These are phyloP conservation scores for Rostrohypoxylon terebratum DNA, from an alignment of 495 filamentous ascomycete species.

Conservation along the genomic window DNA sequence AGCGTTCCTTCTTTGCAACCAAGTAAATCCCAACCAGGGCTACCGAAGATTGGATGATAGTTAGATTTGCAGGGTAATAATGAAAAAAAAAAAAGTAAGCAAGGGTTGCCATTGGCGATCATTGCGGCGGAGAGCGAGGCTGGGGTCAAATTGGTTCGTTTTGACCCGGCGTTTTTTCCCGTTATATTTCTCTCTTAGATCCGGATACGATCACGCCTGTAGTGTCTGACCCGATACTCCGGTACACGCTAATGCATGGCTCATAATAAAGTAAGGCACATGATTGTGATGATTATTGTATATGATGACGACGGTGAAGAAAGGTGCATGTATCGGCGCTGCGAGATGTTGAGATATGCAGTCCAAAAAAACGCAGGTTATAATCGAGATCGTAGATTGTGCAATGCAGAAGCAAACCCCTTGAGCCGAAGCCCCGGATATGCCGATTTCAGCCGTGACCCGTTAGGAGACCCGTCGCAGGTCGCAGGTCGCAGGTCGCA, in stretches of 20 bases:
- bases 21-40: constrained; percentile 18
- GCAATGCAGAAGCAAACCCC: constrained; percentile 21
- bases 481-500: too few relatives aligned
- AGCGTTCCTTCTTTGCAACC: constrained; percentile 14
- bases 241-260: constrained; percentile 55
- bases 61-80: constrained; percentile 34
- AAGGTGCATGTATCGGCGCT: constrained; percentile 15
- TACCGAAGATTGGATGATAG: constrained; percentile 24
- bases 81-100: constrained; percentile 9
- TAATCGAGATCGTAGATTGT: constrained; percentile 33
- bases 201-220: constrained; percentile 46
- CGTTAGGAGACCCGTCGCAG: constrained; percentile 36
- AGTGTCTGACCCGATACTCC: constrained; percentile 53
- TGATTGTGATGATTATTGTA: constrained; percentile 30
- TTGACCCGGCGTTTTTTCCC: constrained; percentile 35
- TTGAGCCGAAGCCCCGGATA: constrained; percentile 37
- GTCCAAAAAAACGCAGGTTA: constrained; percentile 1
- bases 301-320: constrained; percentile 32
- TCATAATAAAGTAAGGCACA: constrained; percentile 51
- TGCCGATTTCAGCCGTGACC: constrained; percentile 40
- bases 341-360: constrained; percentile 44
- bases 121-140: constrained; percentile 40
- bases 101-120: constrained; percentile 43
- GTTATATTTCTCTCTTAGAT: constrained; percentile 45
- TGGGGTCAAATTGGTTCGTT: constrained; percentile 42